Conservation (phyloP, 2,329 filamentous ascomycete species). For the Exophiala oligosperma region DNA sequence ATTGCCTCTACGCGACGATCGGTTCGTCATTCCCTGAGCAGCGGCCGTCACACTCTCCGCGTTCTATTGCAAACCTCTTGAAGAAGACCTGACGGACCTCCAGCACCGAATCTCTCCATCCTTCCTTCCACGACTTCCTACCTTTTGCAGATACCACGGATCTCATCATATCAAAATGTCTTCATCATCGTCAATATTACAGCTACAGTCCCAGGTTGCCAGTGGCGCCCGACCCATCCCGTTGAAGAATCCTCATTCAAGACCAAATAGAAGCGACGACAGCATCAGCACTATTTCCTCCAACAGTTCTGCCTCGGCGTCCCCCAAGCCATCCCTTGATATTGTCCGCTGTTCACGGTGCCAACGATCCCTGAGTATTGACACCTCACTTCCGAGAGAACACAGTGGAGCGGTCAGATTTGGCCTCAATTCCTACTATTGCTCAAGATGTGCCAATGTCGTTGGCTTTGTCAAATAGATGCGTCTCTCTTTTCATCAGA, state of each 20-base stretch:
- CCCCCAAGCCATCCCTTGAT: slow-evolving; percentile 35
- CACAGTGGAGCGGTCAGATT: slow-evolving; percentile 42
- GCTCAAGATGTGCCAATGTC: slow-evolving; percentile 31
- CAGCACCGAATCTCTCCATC: no score
- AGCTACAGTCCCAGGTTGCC: slow-evolving; percentile 24
- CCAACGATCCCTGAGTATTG: slow-evolving; percentile 47
- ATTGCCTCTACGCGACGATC: background rate
- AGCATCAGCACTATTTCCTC: slow-evolving; percentile 26
- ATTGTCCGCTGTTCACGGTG: slow-evolving; percentile 51
- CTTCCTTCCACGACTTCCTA: slow-evolving; percentile 1
- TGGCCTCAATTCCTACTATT: slow-evolving; percentile 53
- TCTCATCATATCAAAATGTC: slow-evolving; percentile 10
- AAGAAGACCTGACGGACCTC: no score
- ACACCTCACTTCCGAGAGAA: slow-evolving; percentile 34
- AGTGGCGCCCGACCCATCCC: slow-evolving; percentile 14
- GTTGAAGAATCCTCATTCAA: background rate
- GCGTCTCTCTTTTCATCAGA: background rate
- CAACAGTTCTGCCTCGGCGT: slow-evolving; percentile 18
- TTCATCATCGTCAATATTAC: slow-evolving; percentile 25
- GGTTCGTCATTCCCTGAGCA: background rate
- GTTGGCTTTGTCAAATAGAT: slow-evolving; percentile 31
- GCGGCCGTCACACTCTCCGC: background rate
- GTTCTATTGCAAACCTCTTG: background rate
- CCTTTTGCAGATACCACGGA: background rate
- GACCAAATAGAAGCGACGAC: slow-evolving; percentile 23